Percentiles rank a stretch among this genome's conserved stretches.
Conservation (phyloP, 805 yeast species). For the Candida pseudofarinosa region DNA sequence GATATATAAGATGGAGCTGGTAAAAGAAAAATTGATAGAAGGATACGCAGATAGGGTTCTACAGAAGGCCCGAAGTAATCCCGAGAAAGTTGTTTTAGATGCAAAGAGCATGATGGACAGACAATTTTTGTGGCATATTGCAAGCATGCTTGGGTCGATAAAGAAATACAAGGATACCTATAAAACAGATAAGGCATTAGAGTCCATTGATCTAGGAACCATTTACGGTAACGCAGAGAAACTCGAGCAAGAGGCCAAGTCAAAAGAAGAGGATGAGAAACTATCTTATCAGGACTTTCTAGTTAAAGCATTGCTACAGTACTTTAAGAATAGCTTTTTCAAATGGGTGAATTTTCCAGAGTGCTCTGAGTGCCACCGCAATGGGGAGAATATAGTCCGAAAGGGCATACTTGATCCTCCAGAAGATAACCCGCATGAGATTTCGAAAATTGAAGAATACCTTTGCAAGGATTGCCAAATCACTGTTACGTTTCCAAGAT, state of each 20-base stretch:
- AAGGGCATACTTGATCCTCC: constrained; percentile 41
- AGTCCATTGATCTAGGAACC: constrained; percentile 53
- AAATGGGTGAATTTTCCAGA: constrained; percentile 74
- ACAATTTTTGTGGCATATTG: not conserved
- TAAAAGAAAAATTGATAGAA: not conserved
- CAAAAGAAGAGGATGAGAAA: constrained; percentile 1
- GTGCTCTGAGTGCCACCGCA: constrained; percentile 50
- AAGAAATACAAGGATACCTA: constrained; percentile 12
- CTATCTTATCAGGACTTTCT: constrained; percentile 32
- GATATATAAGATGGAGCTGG: not conserved
- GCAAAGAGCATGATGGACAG: not conserved
- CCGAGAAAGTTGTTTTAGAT: not conserved
- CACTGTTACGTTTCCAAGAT: constrained; percentile 65
- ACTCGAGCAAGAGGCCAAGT: constrained; percentile 25
- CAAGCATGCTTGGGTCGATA: constrained; percentile 1
- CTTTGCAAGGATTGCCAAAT: constrained; percentile 50
- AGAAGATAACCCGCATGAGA: constrained; percentile 32
- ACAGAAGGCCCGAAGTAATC: not conserved
- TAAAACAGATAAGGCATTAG: constrained; percentile 51
- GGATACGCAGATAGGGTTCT: not conserved
- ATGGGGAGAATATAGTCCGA: constrained; percentile 32
- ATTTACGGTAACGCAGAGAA: constrained; percentile 61
- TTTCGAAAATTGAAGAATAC: constrained; percentile 62
- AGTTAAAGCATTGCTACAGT: constrained; percentile 29
- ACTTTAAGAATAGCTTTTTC: constrained; percentile 74